phyloP scores from a whole-genome alignment of 331 rosid species.

The Quercus phellos region DNA sequence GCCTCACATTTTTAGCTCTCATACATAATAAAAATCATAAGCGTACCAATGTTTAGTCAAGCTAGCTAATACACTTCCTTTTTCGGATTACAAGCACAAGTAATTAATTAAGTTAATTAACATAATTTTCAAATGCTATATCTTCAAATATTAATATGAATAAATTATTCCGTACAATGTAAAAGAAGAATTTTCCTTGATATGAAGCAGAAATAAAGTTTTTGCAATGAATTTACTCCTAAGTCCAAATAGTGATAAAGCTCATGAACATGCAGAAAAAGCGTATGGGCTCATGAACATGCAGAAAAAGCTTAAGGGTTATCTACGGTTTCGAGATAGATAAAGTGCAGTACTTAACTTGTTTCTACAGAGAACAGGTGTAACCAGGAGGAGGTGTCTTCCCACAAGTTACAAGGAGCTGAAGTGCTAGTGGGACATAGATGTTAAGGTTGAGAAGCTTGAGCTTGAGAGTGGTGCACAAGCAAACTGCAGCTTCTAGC shows the following conservation, averaged over 20 bases:
- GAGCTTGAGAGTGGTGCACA: constrained; percentile 69
- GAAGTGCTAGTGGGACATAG: constrained; percentile 58
- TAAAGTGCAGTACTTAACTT: constrained; percentile 20
- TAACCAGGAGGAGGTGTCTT: constrained; percentile 75
- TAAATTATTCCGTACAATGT: too few relatives aligned
- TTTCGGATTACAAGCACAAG: neutral
- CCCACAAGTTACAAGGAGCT: constrained; percentile 63
- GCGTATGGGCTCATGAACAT: too few relatives aligned
- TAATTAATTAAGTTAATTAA: neutral
- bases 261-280: too few relatives aligned
- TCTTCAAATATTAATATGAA: neutral
- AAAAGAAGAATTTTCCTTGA: too few relatives aligned
- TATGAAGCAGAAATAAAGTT: too few relatives aligned
- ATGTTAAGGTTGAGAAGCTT: constrained; percentile 59
- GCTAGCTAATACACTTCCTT: neutral
- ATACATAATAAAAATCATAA: neutral
- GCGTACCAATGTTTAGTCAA: neutral
- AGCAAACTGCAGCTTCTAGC: constrained; percentile 59
- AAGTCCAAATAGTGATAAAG: too few relatives aligned
- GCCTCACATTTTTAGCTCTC: neutral
- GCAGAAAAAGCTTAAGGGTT: too few relatives aligned
- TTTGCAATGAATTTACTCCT: too few relatives aligned
- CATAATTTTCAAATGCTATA: neutral
- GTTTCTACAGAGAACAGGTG: constrained; percentile 57
- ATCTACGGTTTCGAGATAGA: neutral